Base-by-base conservation (phyloP, 2,329 filamentous ascomycete species). In the Fusarium palustre region DNA sequence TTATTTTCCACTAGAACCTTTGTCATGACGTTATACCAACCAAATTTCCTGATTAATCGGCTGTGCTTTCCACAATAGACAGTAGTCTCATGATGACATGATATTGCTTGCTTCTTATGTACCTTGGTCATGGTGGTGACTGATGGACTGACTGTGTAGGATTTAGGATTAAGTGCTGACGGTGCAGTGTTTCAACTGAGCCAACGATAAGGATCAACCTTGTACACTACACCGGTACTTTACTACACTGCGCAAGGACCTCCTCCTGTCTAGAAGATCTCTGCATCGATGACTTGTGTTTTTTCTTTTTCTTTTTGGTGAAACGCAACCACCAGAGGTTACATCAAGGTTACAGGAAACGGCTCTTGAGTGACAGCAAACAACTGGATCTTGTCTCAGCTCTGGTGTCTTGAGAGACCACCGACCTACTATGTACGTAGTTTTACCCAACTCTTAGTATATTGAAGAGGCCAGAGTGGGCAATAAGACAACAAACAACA, bases 101-200 rank as follows among this genome's bases (percentile, higher is more conserved):
- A 31, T 56, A 47, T 52, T 68, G 53, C 57, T 62, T 22, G 54
- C 18, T 42, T 42, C 39, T 42, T 42, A n/a, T n/a, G n/a, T n/a
- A 25, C 39, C 6, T 60, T 48, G 42, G 31, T 33, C 28, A 20
- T 53, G 66, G 63, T 60, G 56, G 54, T 33, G 20, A 48, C 45
- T 48, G 46, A 24, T 20, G 22, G 20, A 48, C 30, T 48, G 45
- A 24, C 30, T 49, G 57, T 57, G 48, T 57, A 34, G 69, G 65
- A 74, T 73, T 73, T 57, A 34, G 69, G 65, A 74, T 73, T 73
- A 64, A 74, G 71, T 74, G 69, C 65, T 74, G 66, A 73, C 68
- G 39, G 56, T 60, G 63, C 46, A 55, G 64, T 66, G 61, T 70
- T 64, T 68, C 57, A 46, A 50, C 48, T 47, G 54, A 54, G 55